Percentiles rank a stretch among this genome's conserved stretches.
These are phyloP conservation scores for Brassica incana DNA, from an alignment of 345 rosid species.

Conservation along the genomic window DNA sequence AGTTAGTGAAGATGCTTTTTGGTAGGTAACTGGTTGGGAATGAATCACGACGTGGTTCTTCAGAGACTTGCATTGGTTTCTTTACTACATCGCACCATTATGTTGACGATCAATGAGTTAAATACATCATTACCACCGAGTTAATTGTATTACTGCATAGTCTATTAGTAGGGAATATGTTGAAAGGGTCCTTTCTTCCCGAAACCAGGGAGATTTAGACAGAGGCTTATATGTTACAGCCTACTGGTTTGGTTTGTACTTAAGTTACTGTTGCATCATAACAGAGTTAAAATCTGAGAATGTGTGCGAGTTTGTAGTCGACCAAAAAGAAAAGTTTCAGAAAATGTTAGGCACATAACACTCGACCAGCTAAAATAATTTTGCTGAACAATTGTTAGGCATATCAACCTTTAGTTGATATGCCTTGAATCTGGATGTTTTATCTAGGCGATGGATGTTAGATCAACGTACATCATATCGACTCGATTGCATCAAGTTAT, in stretches of 20 bases:
- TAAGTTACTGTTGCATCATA: not conserved
- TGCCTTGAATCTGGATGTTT: too few relatives aligned
- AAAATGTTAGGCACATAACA: not conserved
- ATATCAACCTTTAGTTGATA: not conserved
- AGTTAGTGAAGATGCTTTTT: not conserved
- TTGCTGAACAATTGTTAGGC: too few relatives aligned
- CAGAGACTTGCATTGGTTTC: not conserved
- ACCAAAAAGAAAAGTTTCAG: not conserved
- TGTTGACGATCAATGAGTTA: not conserved
- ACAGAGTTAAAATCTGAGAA: not conserved
- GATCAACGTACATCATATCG: too few relatives aligned
- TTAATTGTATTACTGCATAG: not conserved
- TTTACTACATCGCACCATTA: not conserved
- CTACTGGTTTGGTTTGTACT: not conserved
- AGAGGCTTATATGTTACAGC: not conserved
- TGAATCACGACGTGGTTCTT: not conserved
- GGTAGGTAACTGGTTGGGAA: not conserved
- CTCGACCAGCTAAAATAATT: not conserved
- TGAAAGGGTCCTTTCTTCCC: not conserved
- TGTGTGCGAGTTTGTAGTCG: not conserved
- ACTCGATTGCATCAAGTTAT: too few relatives aligned
- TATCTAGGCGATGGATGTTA: too few relatives aligned
- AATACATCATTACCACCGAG: not conserved
- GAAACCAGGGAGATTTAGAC: not conserved
- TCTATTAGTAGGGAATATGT: not conserved